These are phyloP conservation scores for Emmonsiellopsis sp. DNA, from an alignment of 2,329 filamentous ascomycete genomes.

Conservation along the genomic window DNA sequence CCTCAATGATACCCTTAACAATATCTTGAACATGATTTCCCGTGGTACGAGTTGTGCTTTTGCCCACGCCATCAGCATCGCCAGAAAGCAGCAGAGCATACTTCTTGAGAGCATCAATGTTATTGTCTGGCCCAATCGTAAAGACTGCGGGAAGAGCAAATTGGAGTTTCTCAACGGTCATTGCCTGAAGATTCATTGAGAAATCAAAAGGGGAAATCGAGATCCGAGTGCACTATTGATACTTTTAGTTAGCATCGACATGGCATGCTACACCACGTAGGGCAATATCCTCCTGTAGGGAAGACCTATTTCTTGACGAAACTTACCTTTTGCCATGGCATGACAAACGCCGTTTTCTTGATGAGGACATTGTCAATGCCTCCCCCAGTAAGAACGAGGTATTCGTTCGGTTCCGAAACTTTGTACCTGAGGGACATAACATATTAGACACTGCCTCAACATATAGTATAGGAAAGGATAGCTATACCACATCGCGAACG, in stretches of 20 bases:
- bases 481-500: conserved; percentile 10
- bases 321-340: conserved; percentile 55
- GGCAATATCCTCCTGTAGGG: not conserved
- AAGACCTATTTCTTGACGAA: not conserved
- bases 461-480: not conserved
- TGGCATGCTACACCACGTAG: not conserved
- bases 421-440: conserved; percentile 45
- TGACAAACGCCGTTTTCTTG: conserved; percentile 65
- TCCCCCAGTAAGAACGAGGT: conserved; percentile 78
- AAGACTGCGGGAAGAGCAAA: conserved; percentile 76
- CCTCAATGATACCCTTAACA: conserved; percentile 83
- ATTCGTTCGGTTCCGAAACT: conserved; percentile 67
- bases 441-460: not conserved
- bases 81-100: conserved; percentile 72
- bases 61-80: conserved; percentile 38
- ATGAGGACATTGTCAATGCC: conserved; percentile 66
- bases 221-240: conserved; percentile 24
- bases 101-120: conserved; percentile 61
- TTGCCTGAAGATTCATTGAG: conserved; percentile 71
- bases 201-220: conserved; percentile 57
- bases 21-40: conserved; percentile 68
- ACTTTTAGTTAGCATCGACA: not conserved
- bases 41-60: conserved; percentile 26
- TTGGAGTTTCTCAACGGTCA: conserved; percentile 82
- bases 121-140: conserved; percentile 72